Conservation (phyloP, 2,329 filamentous ascomycete species). For the Arthrobotrys pseudoclavata region DNA sequence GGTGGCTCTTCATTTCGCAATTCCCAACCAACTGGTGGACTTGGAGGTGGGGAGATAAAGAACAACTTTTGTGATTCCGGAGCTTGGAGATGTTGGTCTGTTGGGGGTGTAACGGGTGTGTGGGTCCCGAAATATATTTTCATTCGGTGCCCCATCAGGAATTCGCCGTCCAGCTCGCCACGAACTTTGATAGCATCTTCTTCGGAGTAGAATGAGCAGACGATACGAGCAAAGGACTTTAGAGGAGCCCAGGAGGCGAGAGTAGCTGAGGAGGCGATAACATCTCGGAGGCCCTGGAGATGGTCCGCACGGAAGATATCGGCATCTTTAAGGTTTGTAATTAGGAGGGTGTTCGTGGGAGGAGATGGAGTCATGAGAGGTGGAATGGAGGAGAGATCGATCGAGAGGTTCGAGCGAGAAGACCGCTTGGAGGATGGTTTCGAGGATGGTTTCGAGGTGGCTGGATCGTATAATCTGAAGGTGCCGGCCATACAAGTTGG, state of each 20-base stretch:
- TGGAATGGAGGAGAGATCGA: slow-evolving; percentile 81
- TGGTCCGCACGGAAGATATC: slow-evolving; percentile 82
- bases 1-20: slow-evolving; percentile 77
- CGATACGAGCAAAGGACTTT: slow-evolving; percentile 84
- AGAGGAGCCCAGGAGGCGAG: slow-evolving; percentile 84
- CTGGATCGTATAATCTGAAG: slow-evolving; percentile 52
- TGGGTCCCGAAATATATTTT: slow-evolving; percentile 78
- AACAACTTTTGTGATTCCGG: slow-evolving; percentile 75
- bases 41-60: slow-evolving; percentile 79
- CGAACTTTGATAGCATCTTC: slow-evolving; percentile 79
- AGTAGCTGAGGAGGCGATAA: slow-evolving; percentile 77
- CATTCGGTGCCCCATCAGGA: slow-evolving; percentile 77
- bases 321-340: slow-evolving; percentile 81
- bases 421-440: slow-evolving; percentile 53
- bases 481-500: slow-evolving; percentile 38
- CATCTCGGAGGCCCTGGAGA: slow-evolving; percentile 78
- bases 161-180: slow-evolving; percentile 79
- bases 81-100: slow-evolving; percentile 77
- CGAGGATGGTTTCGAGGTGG: slow-evolving; percentile 17
- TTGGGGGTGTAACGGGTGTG: slow-evolving; percentile 72
- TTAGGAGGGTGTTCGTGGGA: slow-evolving; percentile 85
- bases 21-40: slow-evolving; percentile 78
- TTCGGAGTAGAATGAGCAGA: slow-evolving; percentile 81
- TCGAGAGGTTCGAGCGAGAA: slow-evolving; percentile 70
- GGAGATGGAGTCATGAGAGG: slow-evolving; percentile 78